Conservation (phyloP, 306 rosid species). For the Dicorynia guianensis region DNA sequence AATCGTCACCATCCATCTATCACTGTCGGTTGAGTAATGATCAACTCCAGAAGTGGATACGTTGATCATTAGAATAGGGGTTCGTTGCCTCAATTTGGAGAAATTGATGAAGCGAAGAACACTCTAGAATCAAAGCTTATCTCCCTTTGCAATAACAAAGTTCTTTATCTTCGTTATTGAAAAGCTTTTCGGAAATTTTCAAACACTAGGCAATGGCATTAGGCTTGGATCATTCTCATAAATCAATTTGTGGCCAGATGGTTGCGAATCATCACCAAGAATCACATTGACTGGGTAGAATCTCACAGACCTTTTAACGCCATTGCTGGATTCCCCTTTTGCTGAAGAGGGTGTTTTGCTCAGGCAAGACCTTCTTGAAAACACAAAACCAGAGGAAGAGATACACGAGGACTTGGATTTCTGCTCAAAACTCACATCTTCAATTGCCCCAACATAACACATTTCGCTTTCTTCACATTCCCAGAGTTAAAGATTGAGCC, state of each 20-base stretch:
- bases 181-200: constrained; percentile 43
- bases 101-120: too few relatives aligned
- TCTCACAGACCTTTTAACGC: constrained; percentile 58
- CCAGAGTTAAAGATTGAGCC: constrained; percentile 71
- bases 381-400: constrained; percentile 54
- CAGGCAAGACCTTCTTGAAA: constrained; percentile 69
- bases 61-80: too few relatives aligned
- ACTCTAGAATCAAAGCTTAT: too few relatives aligned
- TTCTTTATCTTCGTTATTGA: constrained; percentile 38
- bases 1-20: too few relatives aligned
- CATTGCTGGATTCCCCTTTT: constrained; percentile 47
- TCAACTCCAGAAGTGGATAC: too few relatives aligned
- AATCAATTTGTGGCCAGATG: too few relatives aligned
- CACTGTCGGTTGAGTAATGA: too few relatives aligned
- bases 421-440: constrained; percentile 64
- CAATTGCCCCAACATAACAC: constrained; percentile 75
- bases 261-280: too few relatives aligned
- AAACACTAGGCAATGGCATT: constrained; percentile 45
- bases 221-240: too few relatives aligned
- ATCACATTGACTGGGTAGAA: constrained; percentile 63
- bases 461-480: constrained; percentile 73
- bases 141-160: constrained; percentile 11
- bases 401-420: constrained; percentile 52
- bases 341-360: constrained; percentile 55
- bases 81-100: too few relatives aligned